phyloP scores from a whole-genome alignment of 768 basidiomycete species.

The Hemileccinum impolitum region DNA sequence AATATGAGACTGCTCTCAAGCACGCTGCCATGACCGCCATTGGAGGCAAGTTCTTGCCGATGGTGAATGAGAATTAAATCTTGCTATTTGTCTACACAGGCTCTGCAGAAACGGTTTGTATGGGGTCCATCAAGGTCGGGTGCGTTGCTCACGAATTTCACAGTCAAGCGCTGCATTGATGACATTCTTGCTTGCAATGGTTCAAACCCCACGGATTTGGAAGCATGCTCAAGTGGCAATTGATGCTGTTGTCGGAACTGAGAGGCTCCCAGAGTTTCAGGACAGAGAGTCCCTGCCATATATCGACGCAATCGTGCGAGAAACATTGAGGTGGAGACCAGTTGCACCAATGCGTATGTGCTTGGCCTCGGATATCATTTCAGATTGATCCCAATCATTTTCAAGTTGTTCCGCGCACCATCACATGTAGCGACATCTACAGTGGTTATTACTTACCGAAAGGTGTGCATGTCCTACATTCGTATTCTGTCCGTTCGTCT shows the following conservation, averaged over 20 bases:
- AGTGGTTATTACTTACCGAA: background rate
- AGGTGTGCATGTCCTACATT: background rate
- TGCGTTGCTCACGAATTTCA: background rate
- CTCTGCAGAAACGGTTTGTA: background rate
- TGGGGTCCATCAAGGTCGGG: too few relatives aligned
- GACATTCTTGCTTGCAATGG: background rate
- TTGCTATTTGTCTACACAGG: background rate
- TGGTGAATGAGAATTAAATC: background rate
- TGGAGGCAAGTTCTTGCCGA: too few relatives aligned
- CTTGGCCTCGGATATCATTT: too few relatives aligned
- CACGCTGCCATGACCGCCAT: too few relatives aligned
- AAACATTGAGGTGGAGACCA: background rate
- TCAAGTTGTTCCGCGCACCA: background rate
- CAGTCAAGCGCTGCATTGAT: background rate
- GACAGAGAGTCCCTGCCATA: background rate
- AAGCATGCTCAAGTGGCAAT: background rate
- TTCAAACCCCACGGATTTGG: background rate
- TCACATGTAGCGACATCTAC: background rate
- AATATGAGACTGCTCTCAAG: constrained; percentile 8
- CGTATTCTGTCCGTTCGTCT: background rate
- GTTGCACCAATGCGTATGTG: background rate
- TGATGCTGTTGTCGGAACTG: background rate
- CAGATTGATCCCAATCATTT: background rate
- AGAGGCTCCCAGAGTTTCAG: background rate
- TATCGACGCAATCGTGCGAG: background rate